Percentiles rank a stretch among this genome's conserved stretches.
phyloP scores from a whole-genome alignment of 2,329 filamentous ascomycete genomes.

The Colletotrichum gigasporum region DNA sequence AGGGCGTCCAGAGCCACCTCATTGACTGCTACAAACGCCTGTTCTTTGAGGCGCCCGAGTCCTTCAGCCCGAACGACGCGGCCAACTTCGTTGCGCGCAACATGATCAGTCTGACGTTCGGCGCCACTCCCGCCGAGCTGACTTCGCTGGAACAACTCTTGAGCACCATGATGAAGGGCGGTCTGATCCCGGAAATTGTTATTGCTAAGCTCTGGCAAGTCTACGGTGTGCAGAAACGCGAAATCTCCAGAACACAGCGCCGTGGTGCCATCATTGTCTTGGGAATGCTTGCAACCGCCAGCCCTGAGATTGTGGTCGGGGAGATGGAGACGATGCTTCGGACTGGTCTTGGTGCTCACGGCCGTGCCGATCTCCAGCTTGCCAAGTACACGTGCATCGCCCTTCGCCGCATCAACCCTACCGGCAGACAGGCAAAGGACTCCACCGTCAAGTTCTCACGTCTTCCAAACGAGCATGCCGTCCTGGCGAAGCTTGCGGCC shows the following conservation, averaged over 20 bases:
- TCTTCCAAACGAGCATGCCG: constrained; percentile 90
- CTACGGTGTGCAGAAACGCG: constrained; percentile 91
- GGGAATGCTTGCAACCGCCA: constrained; percentile 94
- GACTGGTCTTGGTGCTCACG: constrained; percentile 85
- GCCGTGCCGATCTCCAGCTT: constrained; percentile 83
- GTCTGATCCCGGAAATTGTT: constrained; percentile 85
- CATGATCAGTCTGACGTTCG: constrained; percentile 99
- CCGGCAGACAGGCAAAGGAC: constrained; percentile 81
- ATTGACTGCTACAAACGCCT: constrained; percentile 97
- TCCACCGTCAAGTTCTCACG: constrained; percentile 76
- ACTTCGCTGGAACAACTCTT: constrained; percentile 95
- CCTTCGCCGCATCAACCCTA: constrained; percentile 87
- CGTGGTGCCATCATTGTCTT: constrained; percentile 95
- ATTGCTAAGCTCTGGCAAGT: constrained; percentile 97
- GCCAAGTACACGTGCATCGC: constrained; percentile 97
- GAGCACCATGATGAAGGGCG: constrained; percentile 96
- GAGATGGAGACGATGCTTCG: constrained; percentile 95
- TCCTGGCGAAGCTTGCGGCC: constrained; percentile 80
- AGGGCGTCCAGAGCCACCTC: constrained; percentile 94
- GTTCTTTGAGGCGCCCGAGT: constrained; percentile 94
- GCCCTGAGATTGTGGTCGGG: constrained; percentile 90
- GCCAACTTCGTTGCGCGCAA: constrained; percentile 97
- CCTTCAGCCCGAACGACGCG: constrained; percentile 87
- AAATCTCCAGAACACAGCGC: constrained; percentile 91
- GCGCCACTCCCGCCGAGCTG: constrained; percentile 91